phyloP scores from a whole-genome alignment of 352 stramenopile genomes.

The Globisporangium ultimum region DNA sequence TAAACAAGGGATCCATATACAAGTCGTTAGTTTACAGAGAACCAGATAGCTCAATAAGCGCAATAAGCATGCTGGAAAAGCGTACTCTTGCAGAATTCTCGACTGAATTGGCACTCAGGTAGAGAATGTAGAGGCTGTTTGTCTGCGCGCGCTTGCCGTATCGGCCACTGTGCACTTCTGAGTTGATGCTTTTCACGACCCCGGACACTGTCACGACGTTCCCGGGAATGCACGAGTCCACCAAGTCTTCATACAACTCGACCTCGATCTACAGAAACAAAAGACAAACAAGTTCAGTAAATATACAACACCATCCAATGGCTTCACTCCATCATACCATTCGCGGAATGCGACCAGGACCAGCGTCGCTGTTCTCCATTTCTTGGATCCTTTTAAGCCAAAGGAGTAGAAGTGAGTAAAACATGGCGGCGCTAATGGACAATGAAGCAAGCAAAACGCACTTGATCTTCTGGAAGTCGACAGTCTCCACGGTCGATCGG shows the following conservation, averaged over 20 bases:
- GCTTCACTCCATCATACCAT: constrained; percentile 35
- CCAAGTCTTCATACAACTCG: constrained; percentile 89
- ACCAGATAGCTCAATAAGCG: neutral
- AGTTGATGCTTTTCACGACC: constrained; percentile 94
- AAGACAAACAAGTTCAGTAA: neutral
- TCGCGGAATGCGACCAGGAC: constrained; percentile 83
- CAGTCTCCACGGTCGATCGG: constrained; percentile 80
- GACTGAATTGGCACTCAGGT: constrained; percentile 92
- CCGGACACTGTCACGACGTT: constrained; percentile 94
- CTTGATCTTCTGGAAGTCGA: constrained; percentile 91
- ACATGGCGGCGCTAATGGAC: constrained; percentile 11
- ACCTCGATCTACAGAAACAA: constrained; percentile 68
- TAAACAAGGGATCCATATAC: neutral
- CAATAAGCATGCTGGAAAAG: neutral
- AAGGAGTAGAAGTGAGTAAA: neutral
- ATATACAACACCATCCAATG: neutral
- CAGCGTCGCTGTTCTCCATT: constrained; percentile 88
- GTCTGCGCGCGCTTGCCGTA: constrained; percentile 89
- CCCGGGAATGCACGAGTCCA: constrained; percentile 94
- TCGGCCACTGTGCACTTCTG: constrained; percentile 86
- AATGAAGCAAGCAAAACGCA: constrained; percentile 19
- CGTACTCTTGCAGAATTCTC: constrained; percentile 58
- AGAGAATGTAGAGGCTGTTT: constrained; percentile 93
- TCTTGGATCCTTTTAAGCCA: constrained; percentile 65
- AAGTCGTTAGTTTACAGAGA: constrained; percentile 14